Evolutionary conservation across 768 basidiomycete species (phyloP), one percentile per base, ranked within the genome.

Genomic region (Artomyces pyxidatus): DNA sequence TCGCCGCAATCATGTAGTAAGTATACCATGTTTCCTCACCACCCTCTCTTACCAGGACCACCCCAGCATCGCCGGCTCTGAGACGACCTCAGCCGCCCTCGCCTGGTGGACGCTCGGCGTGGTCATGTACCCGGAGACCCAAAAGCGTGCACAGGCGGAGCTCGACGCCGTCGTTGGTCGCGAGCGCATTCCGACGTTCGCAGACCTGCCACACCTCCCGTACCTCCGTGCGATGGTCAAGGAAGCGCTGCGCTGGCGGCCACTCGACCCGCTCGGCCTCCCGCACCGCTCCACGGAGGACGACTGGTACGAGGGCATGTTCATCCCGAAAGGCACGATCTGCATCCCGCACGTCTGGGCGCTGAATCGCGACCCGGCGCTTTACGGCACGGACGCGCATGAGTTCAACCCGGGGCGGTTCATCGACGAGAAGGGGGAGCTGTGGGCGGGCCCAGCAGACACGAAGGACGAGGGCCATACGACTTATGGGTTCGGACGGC

Each of bases 301-400:
- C 28, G 65, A 65, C 42, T 54, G 41, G 41, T 67, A 65, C 38
- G 49, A 56, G 29, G 61, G 54, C 3, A 52, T 51, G 41, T 53
- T 59, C 45, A 68, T 72, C 14, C 69, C 70, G 1, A 63, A 59
- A 22, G 69, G 66, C 9, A 63, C 67, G 1, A 57, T 65, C 1
- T 56, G 66, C 26, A 48, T 68, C 11, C 55, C 59, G 6, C 67
- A 66, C 35, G 8, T 37, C 26, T 53, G 56, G 49, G 28, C 28
- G 6, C 35, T 49, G 12, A 42, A 51, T 39, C 40, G 42, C 14
- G 40, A 51, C 14, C 37, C 37, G 6, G 37, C 37, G 2, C 12
- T 47, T 0, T 60, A 42, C 22, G 52, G 51, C 11, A 39, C 48
- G 4, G 53, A 60, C 29, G 52, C 54, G 4, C 45, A 49, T 2